Percentiles rank a stretch among this genome's conserved stretches.
Evolutionary conservation across 2,329 filamentous ascomycete species (phyloP).

Genomic region (Phialophora expanda): DNA sequence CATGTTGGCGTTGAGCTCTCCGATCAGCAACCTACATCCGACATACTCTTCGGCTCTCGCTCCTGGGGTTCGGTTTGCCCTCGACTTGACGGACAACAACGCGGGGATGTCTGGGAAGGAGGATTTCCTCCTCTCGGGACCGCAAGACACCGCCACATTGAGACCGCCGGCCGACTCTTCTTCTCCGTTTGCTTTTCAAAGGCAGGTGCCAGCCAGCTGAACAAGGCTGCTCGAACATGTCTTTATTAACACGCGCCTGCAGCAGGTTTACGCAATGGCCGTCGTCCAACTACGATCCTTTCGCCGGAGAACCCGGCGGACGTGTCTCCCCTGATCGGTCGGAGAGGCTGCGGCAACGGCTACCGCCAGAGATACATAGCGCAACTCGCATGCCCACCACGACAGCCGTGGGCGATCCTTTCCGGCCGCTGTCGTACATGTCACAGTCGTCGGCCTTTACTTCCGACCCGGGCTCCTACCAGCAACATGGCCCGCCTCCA

Average conservation of each 20-base stretch:
- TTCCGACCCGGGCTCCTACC: constrained; percentile 30
- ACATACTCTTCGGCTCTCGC: constrained; percentile 30
- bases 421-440: constrained; percentile 32
- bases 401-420: constrained; percentile 30
- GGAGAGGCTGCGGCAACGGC: constrained; percentile 32
- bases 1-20: constrained; percentile 35
- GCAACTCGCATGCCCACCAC: constrained; percentile 25
- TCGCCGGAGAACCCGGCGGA: constrained; percentile 30
- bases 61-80: constrained; percentile 35
- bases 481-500: constrained; percentile 24
- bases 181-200: constrained; percentile 27
- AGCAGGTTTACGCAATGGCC: constrained; percentile 32
- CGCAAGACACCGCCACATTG: constrained; percentile 24
- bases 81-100: constrained; percentile 32
- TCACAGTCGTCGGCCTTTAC: constrained; percentile 32
- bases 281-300: constrained; percentile 31
- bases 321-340: constrained; percentile 33
- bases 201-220: constrained; percentile 18
- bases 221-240: neutral
- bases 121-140: constrained; percentile 25
- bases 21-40: constrained; percentile 31
- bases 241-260: constrained; percentile 13
- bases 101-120: constrained; percentile 30
- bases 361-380: constrained; percentile 33
- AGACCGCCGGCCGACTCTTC: constrained; percentile 22